Base-by-base conservation (phyloP, 2,329 filamentous ascomycete species). In the Penicillium rolfsii region DNA sequence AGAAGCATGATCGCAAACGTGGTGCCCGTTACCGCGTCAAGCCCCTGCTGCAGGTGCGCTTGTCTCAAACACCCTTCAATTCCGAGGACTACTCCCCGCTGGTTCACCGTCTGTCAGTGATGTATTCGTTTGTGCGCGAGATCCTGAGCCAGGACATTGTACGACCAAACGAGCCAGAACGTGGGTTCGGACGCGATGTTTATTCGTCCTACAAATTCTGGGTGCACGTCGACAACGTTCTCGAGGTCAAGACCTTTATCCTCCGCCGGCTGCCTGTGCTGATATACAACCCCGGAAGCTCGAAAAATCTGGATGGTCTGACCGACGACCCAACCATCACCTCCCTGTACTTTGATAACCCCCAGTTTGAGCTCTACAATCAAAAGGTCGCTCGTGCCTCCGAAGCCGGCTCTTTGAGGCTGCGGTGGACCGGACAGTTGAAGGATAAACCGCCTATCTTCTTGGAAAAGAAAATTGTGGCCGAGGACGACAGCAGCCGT, bases 1-100 rank as follows among this genome's bases (percentile, higher is more conserved):
- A 99, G 87, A 99, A 99, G 81, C 95, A 99, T 79, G 95, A 99
- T 79, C 91, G 95, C 67, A 96, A 94, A 80, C 86, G 94, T 67
- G 93, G 93, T 58, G 85, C 88, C 67, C 85, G 88, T 56, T 98
- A 98, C 82, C 91, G 89, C 75, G 90, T 98, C 68, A 88, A 92
- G 26, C 93, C 95, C 30, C 88, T 98, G 81, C 88, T 98, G 79
- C 91, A 97, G 79, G 89, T 97, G 70, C 90, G 91, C 70, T 80
- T 99, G 71, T 87, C 91, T n/a, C 87, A 92, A 66, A 84, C 93
- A 63, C 93, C 94, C 12, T 96, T 99, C 83, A 97, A 98, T 80
- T 94, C 91, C 60, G 95, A 98, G 76, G 91, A 91, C 69, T 97
- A 97, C 79, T 90, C 91, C 61, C 92, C 94, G 9, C 81, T 99